Evolutionary conservation across 352 stramenopile species (phyloP).

Genomic region (Sclerospora graminicola): DNA sequence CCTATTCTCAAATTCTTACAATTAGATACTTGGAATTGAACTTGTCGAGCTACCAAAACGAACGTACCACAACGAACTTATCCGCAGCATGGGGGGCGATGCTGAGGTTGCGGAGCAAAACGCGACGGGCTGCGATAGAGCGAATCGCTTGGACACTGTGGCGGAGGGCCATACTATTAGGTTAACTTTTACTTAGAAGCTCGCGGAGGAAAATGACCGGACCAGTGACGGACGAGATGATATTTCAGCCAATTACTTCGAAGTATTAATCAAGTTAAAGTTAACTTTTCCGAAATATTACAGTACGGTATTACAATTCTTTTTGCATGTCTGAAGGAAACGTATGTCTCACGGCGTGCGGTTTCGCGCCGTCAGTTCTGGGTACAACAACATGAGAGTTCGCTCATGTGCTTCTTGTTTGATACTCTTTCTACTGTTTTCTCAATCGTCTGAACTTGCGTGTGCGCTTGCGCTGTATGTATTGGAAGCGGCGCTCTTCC

Average conservation of each 20-base stretch:
- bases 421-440: neutral
- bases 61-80: conserved; percentile 64
- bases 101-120: conserved; percentile 30
- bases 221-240: too few species aligned
- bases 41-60: neutral
- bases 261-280: too few species aligned
- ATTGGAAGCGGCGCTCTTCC: conserved; percentile 38
- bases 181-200: too few species aligned
- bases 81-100: conserved; percentile 51
- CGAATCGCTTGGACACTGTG: conserved; percentile 46
- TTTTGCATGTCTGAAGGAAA: conserved; percentile 10
- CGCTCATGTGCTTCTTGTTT: too few species aligned
- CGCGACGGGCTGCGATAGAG: conserved; percentile 27
- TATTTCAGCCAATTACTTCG: too few species aligned
- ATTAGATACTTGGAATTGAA: neutral
- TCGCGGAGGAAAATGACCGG: conserved; percentile 35
- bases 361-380: conserved; percentile 46
- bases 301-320: conserved; percentile 5
- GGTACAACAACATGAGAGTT: conserved; percentile 12
- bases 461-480: neutral
- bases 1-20: conserved; percentile 17
- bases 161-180: conserved; percentile 42
- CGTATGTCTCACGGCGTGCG: conserved; percentile 39
- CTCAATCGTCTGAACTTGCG: neutral
- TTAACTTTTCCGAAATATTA: neutral